These are phyloP conservation scores for Leishmania major DNA, from an alignment of 208 protist genomes.

Conservation along the genomic window DNA sequence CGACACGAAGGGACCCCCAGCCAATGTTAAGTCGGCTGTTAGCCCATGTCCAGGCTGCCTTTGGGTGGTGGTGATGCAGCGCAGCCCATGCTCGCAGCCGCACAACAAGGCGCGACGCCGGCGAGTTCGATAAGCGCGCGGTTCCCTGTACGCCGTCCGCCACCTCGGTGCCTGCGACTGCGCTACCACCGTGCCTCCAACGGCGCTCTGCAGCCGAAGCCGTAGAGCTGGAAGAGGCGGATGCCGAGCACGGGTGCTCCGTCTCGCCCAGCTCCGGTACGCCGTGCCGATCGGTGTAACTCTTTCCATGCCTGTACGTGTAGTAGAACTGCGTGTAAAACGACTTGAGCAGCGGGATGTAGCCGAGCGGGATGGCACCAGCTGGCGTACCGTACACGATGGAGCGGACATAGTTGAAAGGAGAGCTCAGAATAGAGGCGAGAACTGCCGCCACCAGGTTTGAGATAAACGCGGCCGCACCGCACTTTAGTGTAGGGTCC, in stretches of 20 bases:
- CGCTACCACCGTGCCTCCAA: not conserved
- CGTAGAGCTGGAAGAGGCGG: not conserved
- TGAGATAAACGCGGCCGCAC: constrained; percentile 56
- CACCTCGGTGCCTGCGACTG: not conserved
- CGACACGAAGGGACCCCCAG: constrained; percentile 89
- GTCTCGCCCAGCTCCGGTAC: constrained; percentile 32
- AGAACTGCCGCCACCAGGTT: constrained; percentile 81
- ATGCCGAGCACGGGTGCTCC: constrained; percentile 23
- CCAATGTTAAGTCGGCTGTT: constrained; percentile 90
- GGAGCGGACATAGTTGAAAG: constrained; percentile 89
- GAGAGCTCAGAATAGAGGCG: constrained; percentile 83
- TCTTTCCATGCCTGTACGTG: constrained; percentile 67
- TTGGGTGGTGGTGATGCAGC: constrained; percentile 52
- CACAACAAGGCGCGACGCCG: not conserved
- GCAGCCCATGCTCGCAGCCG: constrained; percentile 15
- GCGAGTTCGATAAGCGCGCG: not conserved
- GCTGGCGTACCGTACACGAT: constrained; percentile 84
- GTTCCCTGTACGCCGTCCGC: not conserved
- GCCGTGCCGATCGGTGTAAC: constrained; percentile 55
- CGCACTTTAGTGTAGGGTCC: constrained; percentile 23
- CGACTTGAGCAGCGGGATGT: constrained; percentile 60
- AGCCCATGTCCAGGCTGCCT: constrained; percentile 75
- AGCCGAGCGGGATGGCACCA: constrained; percentile 70
- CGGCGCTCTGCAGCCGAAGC: not conserved
- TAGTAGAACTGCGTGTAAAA: constrained; percentile 80